These are phyloP conservation scores for Penicillium rolfsii DNA, from an alignment of 2,329 filamentous ascomycete species.

Conservation along the genomic window DNA sequence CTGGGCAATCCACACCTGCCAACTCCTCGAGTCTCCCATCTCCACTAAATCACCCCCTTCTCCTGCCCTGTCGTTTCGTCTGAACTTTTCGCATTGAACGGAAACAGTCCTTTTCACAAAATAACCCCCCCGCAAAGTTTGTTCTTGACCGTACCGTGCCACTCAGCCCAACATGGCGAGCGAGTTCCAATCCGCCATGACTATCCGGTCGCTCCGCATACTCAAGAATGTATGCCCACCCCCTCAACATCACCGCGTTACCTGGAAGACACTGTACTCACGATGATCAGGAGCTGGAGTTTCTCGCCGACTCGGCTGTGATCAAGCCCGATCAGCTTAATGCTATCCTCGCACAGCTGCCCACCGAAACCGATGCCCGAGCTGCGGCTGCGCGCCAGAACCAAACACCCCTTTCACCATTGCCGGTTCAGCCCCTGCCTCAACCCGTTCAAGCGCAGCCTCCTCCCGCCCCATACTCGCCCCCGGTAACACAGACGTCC, in stretches of 20 bases:
- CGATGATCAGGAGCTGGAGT: slow-evolving; percentile 76
- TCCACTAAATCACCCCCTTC: background rate
- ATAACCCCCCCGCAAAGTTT: background rate
- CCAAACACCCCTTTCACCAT: slow-evolving; percentile 16
- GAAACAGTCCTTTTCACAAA: background rate
- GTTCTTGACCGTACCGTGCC: background rate
- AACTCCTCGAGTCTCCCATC: slow-evolving; percentile 6
- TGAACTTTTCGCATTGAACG: background rate
- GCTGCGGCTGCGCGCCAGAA: slow-evolving; percentile 14
- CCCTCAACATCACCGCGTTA: slow-evolving; percentile 9
- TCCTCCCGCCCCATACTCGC: slow-evolving; percentile 40
- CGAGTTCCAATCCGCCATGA: slow-evolving; percentile 57
- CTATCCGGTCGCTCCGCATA: slow-evolving; percentile 81
- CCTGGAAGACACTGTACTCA: slow-evolving; percentile 11
- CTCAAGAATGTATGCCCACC: slow-evolving; percentile 74
- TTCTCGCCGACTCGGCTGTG: slow-evolving; percentile 78
- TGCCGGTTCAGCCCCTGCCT: slow-evolving; percentile 30
- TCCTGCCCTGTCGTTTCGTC: slow-evolving; percentile 7
- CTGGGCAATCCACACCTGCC: slow-evolving; percentile 12
- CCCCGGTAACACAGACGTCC: slow-evolving; percentile 45
- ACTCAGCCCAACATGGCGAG: slow-evolving; percentile 35
- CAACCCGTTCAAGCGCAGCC: slow-evolving; percentile 31
- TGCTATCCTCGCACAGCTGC: slow-evolving; percentile 73
- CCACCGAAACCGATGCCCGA: slow-evolving; percentile 49
- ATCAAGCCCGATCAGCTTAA: slow-evolving; percentile 77